Conservation (phyloP, 305 asterid genomes). For the Fraxinus greggii region DNA sequence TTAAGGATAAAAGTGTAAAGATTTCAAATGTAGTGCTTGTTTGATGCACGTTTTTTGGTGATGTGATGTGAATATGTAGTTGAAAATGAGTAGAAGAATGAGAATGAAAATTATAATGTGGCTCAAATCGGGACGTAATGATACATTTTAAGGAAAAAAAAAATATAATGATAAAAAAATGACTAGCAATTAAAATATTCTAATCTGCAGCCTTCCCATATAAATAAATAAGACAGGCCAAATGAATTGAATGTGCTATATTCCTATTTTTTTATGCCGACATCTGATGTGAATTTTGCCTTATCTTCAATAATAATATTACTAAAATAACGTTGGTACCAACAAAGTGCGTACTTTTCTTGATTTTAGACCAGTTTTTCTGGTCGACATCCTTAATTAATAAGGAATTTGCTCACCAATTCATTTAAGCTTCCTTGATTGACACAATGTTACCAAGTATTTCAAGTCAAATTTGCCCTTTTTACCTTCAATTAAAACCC, state of each 20-base stretch:
- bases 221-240: background rate
- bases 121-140: too few relatives aligned
- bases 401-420: background rate
- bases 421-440: too few relatives aligned
- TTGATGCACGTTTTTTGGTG: too few relatives aligned
- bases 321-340: background rate
- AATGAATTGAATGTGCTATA: constrained; percentile 25
- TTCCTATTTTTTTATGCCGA: constrained; percentile 19
- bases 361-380: background rate
- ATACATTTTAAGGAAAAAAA: too few relatives aligned
- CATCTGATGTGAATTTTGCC: constrained; percentile 29
- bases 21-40: too few relatives aligned
- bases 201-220: background rate
- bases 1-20: too few relatives aligned
- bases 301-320: constrained; percentile 12
- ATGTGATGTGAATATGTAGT: too few relatives aligned
- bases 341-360: too few relatives aligned
- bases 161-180: too few relatives aligned
- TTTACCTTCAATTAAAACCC: background rate
- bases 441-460: background rate
- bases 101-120: too few relatives aligned
- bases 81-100: too few relatives aligned
- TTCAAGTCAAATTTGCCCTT: background rate
- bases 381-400: background rate
- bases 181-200: background rate